phyloP scores from a whole-genome alignment of 2,329 filamentous ascomycete species.

The Thielaviopsis euricoi region DNA sequence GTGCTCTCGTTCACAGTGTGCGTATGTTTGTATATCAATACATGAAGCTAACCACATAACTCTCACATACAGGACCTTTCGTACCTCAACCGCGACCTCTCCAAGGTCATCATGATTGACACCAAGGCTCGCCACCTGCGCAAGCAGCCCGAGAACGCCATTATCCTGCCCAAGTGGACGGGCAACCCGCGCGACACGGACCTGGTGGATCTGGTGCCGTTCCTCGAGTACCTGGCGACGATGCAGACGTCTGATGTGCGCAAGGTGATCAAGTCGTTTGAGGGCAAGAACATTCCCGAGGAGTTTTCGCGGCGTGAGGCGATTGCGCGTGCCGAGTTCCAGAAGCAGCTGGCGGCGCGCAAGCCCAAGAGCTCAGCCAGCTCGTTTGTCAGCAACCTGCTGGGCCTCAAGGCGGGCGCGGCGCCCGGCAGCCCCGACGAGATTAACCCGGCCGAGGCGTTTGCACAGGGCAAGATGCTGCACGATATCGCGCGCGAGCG shows the following conservation, averaged over 20 bases:
- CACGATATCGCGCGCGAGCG: constrained; percentile 87
- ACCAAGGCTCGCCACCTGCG: constrained; percentile 69
- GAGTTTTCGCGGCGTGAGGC: constrained; percentile 86
- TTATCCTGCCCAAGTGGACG: constrained; percentile 78
- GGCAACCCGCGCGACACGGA: constrained; percentile 71
- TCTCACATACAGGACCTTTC: constrained; percentile 57
- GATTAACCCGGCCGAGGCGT: constrained; percentile 54
- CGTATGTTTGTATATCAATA: not conserved
- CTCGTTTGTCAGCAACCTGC: constrained; percentile 48
- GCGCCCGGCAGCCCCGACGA: constrained; percentile 40
- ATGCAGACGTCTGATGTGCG: constrained; percentile 85
- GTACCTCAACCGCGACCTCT: constrained; percentile 89
- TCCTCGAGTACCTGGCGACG: constrained; percentile 91
- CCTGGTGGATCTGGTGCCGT: constrained; percentile 78
- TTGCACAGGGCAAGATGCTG: constrained; percentile 90
- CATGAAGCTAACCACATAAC: not conserved
- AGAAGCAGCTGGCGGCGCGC: constrained; percentile 57
- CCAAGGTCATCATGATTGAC: constrained; percentile 89
- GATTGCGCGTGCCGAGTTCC: constrained; percentile 67
- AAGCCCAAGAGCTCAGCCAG: constrained; percentile 49
- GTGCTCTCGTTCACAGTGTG: too few species aligned
- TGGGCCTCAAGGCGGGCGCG: constrained; percentile 57
- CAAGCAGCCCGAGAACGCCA: constrained; percentile 90
- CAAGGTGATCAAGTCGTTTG: constrained; percentile 70
- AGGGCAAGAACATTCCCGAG: constrained; percentile 72